These are phyloP conservation scores for Pharnaceum exiguum DNA, from an alignment of 148 eudicot genomes.

Conservation along the genomic window DNA sequence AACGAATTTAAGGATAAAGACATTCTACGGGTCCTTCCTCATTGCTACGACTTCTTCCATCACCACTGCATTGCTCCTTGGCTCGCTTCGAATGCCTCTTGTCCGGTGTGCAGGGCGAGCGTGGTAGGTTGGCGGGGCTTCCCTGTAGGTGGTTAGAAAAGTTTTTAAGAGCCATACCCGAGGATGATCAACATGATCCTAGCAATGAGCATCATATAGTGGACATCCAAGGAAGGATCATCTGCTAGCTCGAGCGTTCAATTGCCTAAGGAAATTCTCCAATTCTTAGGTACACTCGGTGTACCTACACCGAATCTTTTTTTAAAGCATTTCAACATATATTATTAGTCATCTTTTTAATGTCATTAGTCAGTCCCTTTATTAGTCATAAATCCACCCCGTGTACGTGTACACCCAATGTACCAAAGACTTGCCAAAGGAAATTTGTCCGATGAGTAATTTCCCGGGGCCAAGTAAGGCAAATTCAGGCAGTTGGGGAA, in stretches of 20 bases:
- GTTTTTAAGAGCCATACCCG: slow-evolving; percentile 1
- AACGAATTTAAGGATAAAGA: slow-evolving; percentile 34
- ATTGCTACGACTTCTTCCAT: slow-evolving; percentile 50
- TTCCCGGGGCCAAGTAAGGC: not conserved
- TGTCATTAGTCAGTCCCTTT: slow-evolving; percentile 9
- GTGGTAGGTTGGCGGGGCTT: slow-evolving; percentile 24
- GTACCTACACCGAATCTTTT: no score
- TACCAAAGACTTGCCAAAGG: slow-evolving; percentile 2
- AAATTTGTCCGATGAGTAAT: not conserved
- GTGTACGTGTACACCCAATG: not conserved
- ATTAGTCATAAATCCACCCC: not conserved
- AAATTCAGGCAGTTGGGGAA: not conserved
- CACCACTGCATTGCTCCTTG: slow-evolving; percentile 36
- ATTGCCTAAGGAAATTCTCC: no score
- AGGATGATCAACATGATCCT: not conserved
- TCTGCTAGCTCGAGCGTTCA: no score
- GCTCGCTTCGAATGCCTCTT: slow-evolving; percentile 34
- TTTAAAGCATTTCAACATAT: no score
- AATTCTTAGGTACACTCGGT: no score
- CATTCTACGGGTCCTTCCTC: slow-evolving; percentile 28
- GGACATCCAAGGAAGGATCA: no score
- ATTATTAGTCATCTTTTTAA: no score
- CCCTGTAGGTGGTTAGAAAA: slow-evolving; percentile 8
- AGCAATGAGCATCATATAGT: no score
- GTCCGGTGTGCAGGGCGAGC: slow-evolving; percentile 46